These are phyloP conservation scores for Eucalyptus cloeziana DNA, from an alignment of 345 rosid species.

Conservation along the genomic window DNA sequence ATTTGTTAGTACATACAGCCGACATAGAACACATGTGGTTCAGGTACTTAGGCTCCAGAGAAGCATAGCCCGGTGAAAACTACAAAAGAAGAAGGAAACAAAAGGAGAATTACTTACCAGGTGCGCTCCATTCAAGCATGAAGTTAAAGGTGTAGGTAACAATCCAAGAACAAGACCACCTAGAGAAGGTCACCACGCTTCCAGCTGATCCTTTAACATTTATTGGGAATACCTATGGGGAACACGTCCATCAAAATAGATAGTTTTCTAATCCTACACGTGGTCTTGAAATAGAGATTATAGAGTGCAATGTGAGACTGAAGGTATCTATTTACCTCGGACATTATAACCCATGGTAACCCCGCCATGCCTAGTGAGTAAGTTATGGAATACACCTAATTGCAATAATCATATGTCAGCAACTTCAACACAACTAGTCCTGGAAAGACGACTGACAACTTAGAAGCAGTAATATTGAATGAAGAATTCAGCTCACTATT, in stretches of 20 bases:
- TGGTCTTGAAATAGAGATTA: background rate
- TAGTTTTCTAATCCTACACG: background rate
- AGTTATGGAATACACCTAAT: constrained; percentile 16
- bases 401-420: background rate
- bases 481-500: background rate
- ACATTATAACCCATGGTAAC: constrained; percentile 15
- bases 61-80: background rate
- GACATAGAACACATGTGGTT: background rate
- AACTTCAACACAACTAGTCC: background rate
- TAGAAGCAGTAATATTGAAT: background rate
- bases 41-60: background rate
- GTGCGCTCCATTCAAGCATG: constrained; percentile 36
- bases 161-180: constrained; percentile 37
- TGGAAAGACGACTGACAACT: background rate
- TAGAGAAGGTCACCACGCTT: constrained; percentile 26
- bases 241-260: background rate
- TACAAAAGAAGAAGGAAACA: background rate
- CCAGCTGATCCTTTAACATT: constrained; percentile 42
- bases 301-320: background rate
- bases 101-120: constrained; percentile 4
- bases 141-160: constrained; percentile 26
- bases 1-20: background rate
- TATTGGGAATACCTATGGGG: background rate
- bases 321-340: constrained; percentile 32
- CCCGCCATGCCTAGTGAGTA: background rate